phyloP scores from a whole-genome alignment of 148 eudicot genomes.

The Diospyros kaki region DNA sequence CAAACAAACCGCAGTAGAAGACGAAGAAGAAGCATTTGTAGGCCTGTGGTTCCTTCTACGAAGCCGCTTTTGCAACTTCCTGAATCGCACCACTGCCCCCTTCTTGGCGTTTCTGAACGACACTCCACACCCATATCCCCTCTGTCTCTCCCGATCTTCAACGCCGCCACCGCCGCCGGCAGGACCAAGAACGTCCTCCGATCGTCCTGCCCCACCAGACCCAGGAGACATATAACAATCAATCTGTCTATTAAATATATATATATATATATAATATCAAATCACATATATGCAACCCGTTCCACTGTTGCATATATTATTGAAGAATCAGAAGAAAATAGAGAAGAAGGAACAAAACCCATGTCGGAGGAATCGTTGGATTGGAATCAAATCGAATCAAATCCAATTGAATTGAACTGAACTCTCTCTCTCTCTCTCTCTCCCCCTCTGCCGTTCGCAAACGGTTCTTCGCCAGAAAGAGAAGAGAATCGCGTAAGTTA shows the following conservation, averaged over 20 bases:
- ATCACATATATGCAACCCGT: too few relatives aligned
- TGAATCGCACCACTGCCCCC: conserved; percentile 19
- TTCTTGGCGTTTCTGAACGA: conserved; percentile 10
- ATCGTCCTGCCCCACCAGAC: conserved; percentile 7
- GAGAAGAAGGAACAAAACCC: too few relatives aligned
- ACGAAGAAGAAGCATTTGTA: conserved; percentile 7
- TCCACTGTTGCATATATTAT: too few relatives aligned
- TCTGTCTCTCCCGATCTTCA: neutral
- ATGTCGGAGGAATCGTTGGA: neutral
- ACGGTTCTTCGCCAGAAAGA: too few relatives aligned
- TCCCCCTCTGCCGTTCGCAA: too few relatives aligned
- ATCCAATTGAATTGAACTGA: too few relatives aligned
- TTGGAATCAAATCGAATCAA: neutral
- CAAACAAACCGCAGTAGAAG: conserved; percentile 13
- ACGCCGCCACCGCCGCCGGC: neutral
- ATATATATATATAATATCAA: too few relatives aligned
- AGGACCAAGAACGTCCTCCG: neutral
- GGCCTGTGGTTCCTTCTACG: conserved; percentile 9
- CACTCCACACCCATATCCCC: neutral
- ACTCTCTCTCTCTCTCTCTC: too few relatives aligned
- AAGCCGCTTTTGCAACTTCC: conserved; percentile 29
- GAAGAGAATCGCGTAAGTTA: too few relatives aligned
- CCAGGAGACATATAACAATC: neutral
- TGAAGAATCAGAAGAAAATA: too few relatives aligned
- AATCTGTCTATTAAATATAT: too few relatives aligned